phyloP scores from a whole-genome alignment of 345 rosid genomes.

The Trapa bicornis region DNA sequence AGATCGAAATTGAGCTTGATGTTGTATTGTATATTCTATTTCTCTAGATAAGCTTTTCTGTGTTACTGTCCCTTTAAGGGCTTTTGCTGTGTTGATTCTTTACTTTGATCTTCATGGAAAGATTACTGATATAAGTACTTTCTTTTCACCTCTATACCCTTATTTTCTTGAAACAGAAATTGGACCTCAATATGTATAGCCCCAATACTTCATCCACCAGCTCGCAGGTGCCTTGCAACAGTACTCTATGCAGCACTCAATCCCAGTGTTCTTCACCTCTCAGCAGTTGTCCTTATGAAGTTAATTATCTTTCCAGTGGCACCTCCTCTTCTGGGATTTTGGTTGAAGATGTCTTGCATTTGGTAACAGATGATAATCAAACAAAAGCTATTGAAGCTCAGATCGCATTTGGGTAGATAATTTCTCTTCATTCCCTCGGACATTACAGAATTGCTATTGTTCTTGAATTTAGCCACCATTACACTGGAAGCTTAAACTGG shows the following conservation, averaged over 20 bases:
- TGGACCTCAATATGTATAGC: conserved; percentile 56
- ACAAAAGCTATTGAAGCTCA: conserved; percentile 31
- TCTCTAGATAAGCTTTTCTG: too few relatives aligned
- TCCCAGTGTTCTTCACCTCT: conserved; percentile 37
- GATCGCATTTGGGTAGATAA: conserved; percentile 54
- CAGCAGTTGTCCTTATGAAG: conserved; percentile 50
- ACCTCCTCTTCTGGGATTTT: conserved; percentile 60
- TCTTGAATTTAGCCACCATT: neutral
- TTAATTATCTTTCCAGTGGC: conserved; percentile 52
- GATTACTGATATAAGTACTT: neutral
- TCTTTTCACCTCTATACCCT: neutral
- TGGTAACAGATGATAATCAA: conserved; percentile 28
- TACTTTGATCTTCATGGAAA: too few relatives aligned
- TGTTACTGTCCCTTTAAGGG: too few relatives aligned
- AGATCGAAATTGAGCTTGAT: neutral
- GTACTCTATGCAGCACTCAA: conserved; percentile 29
- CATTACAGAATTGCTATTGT: neutral
- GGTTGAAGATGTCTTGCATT: conserved; percentile 62
- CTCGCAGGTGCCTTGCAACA: conserved; percentile 45
- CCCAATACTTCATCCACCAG: conserved; percentile 62
- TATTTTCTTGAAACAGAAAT: conserved; percentile 15
- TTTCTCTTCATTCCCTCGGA: neutral
- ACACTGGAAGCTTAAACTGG: neutral
- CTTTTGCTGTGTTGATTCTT: too few relatives aligned
- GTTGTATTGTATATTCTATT: neutral